Conservation (phyloP, 148 eudicot genomes). For the Linanthus parryae region DNA sequence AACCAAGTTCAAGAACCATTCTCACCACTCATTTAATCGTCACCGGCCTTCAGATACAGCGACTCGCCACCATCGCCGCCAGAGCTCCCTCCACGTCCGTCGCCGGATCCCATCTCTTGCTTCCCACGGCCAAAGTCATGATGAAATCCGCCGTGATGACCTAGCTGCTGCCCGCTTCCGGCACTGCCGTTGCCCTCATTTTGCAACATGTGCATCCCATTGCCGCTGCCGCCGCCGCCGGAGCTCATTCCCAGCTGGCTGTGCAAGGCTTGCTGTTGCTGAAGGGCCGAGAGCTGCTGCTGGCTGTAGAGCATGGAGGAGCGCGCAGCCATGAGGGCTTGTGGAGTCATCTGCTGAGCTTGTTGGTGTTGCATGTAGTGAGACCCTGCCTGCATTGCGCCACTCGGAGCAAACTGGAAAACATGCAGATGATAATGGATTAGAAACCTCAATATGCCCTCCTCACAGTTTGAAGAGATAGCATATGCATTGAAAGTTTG, state of each 20-base stretch:
- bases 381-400: slow-evolving; percentile 55
- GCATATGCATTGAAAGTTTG: too few species aligned
- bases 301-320: slow-evolving; percentile 81
- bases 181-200: slow-evolving; percentile 41
- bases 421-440: neutral
- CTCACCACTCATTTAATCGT: slow-evolving; percentile 23
- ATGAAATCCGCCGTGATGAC: slow-evolving; percentile 26
- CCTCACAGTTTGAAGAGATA: too few species aligned
- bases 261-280: slow-evolving; percentile 64
- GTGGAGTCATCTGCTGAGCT: slow-evolving; percentile 67
- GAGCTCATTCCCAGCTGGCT: slow-evolving; percentile 70
- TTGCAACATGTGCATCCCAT: slow-evolving; percentile 74
- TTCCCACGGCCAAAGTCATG: slow-evolving; percentile 49
- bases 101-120: slow-evolving; percentile 47
- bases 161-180: slow-evolving; percentile 19
- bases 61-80: slow-evolving; percentile 61
- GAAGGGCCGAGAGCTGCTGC: slow-evolving; percentile 73
- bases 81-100: slow-evolving; percentile 37
- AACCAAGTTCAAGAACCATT: neutral
- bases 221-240: slow-evolving; percentile 47
- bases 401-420: slow-evolving; percentile 39
- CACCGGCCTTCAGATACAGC: slow-evolving; percentile 66
- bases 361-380: slow-evolving; percentile 85
- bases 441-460: too few species aligned
- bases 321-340: slow-evolving; percentile 87